phyloP scores from a whole-genome alignment of 2,329 filamentous ascomycete species.

The Phoma sp. region DNA sequence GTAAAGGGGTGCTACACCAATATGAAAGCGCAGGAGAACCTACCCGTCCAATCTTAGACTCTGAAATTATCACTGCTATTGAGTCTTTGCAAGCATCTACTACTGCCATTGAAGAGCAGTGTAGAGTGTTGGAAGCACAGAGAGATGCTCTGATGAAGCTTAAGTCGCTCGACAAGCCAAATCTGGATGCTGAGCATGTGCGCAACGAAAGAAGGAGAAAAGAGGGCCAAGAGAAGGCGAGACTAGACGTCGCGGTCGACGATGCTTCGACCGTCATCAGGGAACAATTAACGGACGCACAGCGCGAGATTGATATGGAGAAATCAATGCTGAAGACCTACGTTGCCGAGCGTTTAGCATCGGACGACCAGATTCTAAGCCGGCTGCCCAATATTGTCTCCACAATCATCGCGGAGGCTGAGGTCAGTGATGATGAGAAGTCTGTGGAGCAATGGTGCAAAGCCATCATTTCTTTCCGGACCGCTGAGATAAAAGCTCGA shows the following conservation, averaged over 20 bases:
- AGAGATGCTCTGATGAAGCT: slow-evolving; percentile 65
- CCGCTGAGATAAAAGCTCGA: slow-evolving; percentile 50
- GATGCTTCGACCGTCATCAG: slow-evolving; percentile 37
- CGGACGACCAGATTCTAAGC: slow-evolving; percentile 69
- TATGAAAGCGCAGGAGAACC: slow-evolving; percentile 38
- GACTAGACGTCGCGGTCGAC: slow-evolving; percentile 49
- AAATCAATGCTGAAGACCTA: slow-evolving; percentile 56
- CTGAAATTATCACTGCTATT: slow-evolving; percentile 66
- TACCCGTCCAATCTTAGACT: slow-evolving; percentile 60
- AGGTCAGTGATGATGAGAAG: slow-evolving; percentile 59
- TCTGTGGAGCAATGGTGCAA: slow-evolving; percentile 62
- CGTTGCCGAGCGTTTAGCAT: slow-evolving; percentile 59
- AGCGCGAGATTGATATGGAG: slow-evolving; percentile 58
- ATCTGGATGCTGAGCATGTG: slow-evolving; percentile 47
- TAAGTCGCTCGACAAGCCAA: slow-evolving; percentile 55
- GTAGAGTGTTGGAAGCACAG: slow-evolving; percentile 65
- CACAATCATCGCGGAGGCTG: slow-evolving; percentile 59
- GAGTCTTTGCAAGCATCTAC: slow-evolving; percentile 70
- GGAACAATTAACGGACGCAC: slow-evolving; percentile 46
- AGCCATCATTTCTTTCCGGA: slow-evolving; percentile 49
- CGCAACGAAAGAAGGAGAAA: slow-evolving; percentile 46
- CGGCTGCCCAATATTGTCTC: slow-evolving; percentile 70
- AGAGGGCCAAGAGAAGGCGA: slow-evolving; percentile 49
- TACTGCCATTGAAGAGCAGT: slow-evolving; percentile 67
- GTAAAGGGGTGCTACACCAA: slow-evolving; percentile 41